A percentile compares a stretch with the other conserved stretches of the same genome.
phyloP scores from a whole-genome alignment of 2,329 filamentous ascomycete species.

The Periconia digitata region DNA sequence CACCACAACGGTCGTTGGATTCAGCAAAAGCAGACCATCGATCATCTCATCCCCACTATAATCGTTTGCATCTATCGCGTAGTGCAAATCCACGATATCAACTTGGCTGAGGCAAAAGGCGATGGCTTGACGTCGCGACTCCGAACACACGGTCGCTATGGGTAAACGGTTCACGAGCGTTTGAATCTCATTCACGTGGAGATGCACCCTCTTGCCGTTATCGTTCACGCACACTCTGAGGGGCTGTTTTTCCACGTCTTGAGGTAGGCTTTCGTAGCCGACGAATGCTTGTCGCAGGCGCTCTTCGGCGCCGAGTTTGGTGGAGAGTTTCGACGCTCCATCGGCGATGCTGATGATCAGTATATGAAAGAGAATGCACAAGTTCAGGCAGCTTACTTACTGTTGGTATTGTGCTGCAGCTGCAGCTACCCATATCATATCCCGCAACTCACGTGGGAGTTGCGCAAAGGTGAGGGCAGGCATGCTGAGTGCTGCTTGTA shows the following conservation, averaged over 20 bases:
- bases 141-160: constrained; percentile 6
- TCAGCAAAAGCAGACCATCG: constrained; percentile 5
- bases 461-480: constrained; percentile 6
- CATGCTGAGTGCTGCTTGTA: constrained; percentile 8
- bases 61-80: constrained; percentile 5
- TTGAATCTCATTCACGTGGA: constrained; percentile 8
- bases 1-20: constrained; percentile 5
- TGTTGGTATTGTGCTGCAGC: constrained; percentile 9
- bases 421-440: constrained; percentile 11
- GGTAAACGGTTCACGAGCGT: constrained; percentile 9
- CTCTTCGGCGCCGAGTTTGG: background rate
- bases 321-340: constrained; percentile 1
- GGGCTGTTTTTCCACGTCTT: constrained; percentile 6
- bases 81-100: background rate
- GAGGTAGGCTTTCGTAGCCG: constrained; percentile 8
- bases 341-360: constrained; percentile 7
- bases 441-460: constrained; percentile 8
- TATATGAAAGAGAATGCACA: background rate
- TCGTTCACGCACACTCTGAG: constrained; percentile 5
- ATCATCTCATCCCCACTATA: constrained; percentile 6
- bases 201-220: constrained; percentile 2
- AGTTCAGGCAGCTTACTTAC: constrained; percentile 1
- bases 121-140: constrained; percentile 7
- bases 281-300: constrained; percentile 10
- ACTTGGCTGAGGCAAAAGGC: constrained; percentile 5